These are phyloP conservation scores for Globisporangium abappressorium DNA, from an alignment of 352 stramenopile species.

Conservation along the genomic window DNA sequence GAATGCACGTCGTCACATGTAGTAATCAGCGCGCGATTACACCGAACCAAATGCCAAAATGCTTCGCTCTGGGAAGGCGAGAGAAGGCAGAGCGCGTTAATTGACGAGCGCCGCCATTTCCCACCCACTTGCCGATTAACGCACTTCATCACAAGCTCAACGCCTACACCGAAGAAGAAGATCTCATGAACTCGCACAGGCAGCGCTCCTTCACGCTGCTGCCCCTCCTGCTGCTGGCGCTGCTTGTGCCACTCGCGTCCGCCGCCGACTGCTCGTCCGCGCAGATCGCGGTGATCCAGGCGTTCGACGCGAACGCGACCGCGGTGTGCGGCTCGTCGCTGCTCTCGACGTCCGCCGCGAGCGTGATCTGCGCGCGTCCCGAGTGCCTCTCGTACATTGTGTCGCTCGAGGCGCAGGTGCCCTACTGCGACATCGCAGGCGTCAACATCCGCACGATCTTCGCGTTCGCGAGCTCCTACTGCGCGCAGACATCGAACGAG, in stretches of 20 bases:
- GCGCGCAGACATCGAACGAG: slow-evolving; percentile 10
- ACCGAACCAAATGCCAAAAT: background rate
- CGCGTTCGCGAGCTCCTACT: slow-evolving; percentile 11
- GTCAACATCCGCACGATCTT: slow-evolving; percentile 15
- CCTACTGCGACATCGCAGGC: slow-evolving; percentile 17
- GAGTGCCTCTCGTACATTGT: slow-evolving; percentile 16
- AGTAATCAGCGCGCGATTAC: background rate
- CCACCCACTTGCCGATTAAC: background rate
- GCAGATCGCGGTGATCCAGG: slow-evolving; percentile 12
- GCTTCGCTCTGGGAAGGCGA: background rate
- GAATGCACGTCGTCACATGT: background rate
- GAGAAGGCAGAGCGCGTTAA: background rate
- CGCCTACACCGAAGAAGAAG: too few relatives aligned
- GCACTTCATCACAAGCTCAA: background rate
- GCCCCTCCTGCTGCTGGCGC: slow-evolving; percentile 1
- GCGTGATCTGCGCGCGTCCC: slow-evolving; percentile 9
- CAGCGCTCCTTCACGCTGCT: background rate
- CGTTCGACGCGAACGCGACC: slow-evolving; percentile 15
- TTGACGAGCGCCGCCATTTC: background rate
- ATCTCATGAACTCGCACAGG: background rate
- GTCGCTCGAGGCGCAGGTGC: slow-evolving; percentile 13
- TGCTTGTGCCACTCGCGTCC: background rate
- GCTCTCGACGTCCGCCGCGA: slow-evolving; percentile 5
- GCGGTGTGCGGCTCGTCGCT: slow-evolving; percentile 10
- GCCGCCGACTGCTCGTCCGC: slow-evolving; percentile 7